Evolutionary conservation across 805 yeast species (phyloP).

Genomic region (Yamadazyma takamatsuzukensis): DNA sequence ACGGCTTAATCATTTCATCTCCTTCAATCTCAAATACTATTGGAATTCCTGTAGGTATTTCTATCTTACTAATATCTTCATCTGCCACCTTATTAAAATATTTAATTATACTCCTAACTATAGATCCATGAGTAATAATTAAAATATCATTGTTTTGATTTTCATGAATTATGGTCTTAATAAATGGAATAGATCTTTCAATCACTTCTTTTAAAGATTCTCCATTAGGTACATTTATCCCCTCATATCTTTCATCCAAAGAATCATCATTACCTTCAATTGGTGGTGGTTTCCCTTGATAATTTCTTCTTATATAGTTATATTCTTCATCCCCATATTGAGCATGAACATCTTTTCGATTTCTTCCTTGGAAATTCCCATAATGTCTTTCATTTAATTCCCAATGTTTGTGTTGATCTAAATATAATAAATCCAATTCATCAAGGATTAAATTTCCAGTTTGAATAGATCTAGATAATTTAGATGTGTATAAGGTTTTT

Average conservation of each 20-base stretch:
- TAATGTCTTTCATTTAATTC: constrained; percentile 43
- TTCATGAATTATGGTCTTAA: constrained; percentile 23
- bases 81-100: constrained; percentile 33
- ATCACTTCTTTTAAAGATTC: constrained; percentile 38
- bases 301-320: constrained; percentile 36
- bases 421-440: constrained; percentile 28
- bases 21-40: constrained; percentile 39
- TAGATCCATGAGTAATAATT: constrained; percentile 41
- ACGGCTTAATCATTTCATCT: constrained; percentile 23
- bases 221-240: constrained; percentile 31
- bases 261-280: constrained; percentile 21
- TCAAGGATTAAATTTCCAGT: constrained; percentile 38
- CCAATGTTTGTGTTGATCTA: constrained; percentile 39
- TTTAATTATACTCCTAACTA: constrained; percentile 39
- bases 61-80: constrained; percentile 34
- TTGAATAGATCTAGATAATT: constrained; percentile 37
- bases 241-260: constrained; percentile 35
- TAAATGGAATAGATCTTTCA: constrained; percentile 37
- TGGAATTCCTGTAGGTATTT: constrained; percentile 45
- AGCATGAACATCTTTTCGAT: constrained; percentile 32
- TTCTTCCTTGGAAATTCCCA: constrained; percentile 39
- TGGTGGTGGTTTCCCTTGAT: constrained; percentile 36
- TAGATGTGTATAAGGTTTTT: constrained; percentile 34
- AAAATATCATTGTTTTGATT: constrained; percentile 22
- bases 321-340: constrained; percentile 35